Percentiles rank a stretch among this genome's conserved stretches.
Conservation (phyloP, 2,329 filamentous ascomycete genomes). For the Calonectria honghensis region DNA sequence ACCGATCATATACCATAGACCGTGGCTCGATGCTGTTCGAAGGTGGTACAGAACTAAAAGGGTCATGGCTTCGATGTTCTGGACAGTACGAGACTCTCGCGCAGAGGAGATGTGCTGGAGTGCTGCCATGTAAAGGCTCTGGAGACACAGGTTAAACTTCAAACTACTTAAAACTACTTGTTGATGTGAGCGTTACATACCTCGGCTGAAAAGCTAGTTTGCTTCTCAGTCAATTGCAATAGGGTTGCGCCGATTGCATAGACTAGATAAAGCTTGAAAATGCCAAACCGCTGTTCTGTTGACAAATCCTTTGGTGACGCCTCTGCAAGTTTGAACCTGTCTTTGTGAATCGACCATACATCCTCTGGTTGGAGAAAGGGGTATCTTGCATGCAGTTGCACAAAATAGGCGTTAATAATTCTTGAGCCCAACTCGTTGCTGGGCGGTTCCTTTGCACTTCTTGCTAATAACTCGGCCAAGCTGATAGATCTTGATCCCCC, state of each 20-base stretch:
- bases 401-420: constrained; percentile 21
- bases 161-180: accelerated
- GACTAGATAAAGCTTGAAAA: constrained; percentile 15
- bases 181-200: background rate
- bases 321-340: background rate
- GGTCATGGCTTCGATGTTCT: constrained; percentile 20
- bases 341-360: background rate
- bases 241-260: constrained; percentile 12
- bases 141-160: background rate
- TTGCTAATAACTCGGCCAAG: constrained; percentile 2
- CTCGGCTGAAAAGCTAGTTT: constrained; percentile 16
- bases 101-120: constrained; percentile 16
- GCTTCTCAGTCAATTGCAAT: constrained; percentile 13
- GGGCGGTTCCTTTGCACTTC: constrained; percentile 11
- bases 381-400: constrained; percentile 11
- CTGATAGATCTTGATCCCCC: background rate
- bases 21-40: constrained; percentile 17
- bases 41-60: constrained; percentile 17
- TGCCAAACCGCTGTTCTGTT: constrained; percentile 7
- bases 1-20: constrained; percentile 14
- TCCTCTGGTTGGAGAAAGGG: constrained; percentile 14
- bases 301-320: background rate
- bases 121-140: constrained; percentile 15
- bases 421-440: constrained; percentile 3
- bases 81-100: constrained; percentile 4